Base-by-base conservation (phyloP, 257 asterid genomes). In the Solanum corneliomulleri region DNA sequence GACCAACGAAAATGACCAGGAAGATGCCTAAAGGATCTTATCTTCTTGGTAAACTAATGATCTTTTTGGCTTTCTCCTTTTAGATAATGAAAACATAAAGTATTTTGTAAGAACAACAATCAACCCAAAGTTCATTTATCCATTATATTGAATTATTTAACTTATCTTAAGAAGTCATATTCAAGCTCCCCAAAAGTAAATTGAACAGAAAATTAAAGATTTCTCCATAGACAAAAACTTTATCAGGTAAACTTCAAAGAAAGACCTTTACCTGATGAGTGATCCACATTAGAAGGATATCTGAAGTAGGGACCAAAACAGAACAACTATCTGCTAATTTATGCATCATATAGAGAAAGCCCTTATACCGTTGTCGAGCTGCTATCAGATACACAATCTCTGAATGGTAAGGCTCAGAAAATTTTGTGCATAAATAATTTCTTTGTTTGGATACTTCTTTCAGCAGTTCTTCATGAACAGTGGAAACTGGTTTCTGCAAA, bases 331-430 rank as follows among this genome's bases (percentile, higher is more conserved):
- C 90, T 6, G 92, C 91, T 90, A 93, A 89, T 88, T 91, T 94
- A 83, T 87, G 92, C 87, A 93, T 88, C 94, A 92, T 91, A 92
- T 91, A 89, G 58, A 94, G 81, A 83, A 95, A 96, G 12, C 93
- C 95, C 86, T 89, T 94, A 91, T 95, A 96, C 83, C 99, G 91
- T 85, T 92, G 95, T 86, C 90, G 93, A 39, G 99, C 96, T 56
- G 99, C 98, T 4, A 96, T 92, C 86, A 96, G 85, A 92, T 93
- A 94, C 68, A 95, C 95, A 91, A 93, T 90, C 88, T 96, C 99
- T 11, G 91, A 85, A 91, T 90, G 89, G 88, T 90, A 96, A 0
- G 99, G 98, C 39, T 96, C 96, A 8, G 90, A 88, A 88, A 93
- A 95, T 72, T 84, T 84, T 47, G 87, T 87, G 88, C 56, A 90